Conservation (phyloP, 2,329 filamentous ascomycete species). For the Epichloe sibirici region DNA sequence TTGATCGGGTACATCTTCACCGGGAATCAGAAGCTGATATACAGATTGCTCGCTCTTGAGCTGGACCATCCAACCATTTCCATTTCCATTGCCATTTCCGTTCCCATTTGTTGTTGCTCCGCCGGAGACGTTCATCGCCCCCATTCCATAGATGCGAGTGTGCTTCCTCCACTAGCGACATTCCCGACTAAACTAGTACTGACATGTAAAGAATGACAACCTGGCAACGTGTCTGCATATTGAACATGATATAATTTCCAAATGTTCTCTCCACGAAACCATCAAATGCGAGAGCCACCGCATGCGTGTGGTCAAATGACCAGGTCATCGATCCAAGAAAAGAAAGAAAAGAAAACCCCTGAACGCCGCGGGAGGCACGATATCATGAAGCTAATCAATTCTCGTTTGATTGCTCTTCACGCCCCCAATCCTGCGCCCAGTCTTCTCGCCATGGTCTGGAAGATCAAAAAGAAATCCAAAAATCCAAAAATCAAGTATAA, state of each 20-base stretch:
- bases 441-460: neutral
- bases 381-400: constrained; percentile 8
- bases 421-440: neutral
- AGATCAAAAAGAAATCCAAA: no score
- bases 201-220: constrained; percentile 9
- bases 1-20: constrained; percentile 11
- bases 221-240: constrained; percentile 8
- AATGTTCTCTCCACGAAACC: neutral
- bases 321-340: neutral
- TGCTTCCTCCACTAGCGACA: neutral
- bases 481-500: neutral
- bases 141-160: neutral
- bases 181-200: neutral
- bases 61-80: neutral
- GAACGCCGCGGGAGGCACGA: constrained; percentile 7
- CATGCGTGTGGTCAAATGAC: neutral
- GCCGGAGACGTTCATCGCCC: neutral
- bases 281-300: neutral
- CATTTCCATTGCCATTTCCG: neutral
- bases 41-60: constrained; percentile 3
- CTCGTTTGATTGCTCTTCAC: no score
- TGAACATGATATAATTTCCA: no score
- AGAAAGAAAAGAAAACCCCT: constrained; percentile 9
- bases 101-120: neutral
- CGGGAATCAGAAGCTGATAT: constrained; percentile 9